Evolutionary conservation across 2,329 filamentous ascomycete species (phyloP), one percentile per base, ranked within the genome.

Genomic region (Phialophora macrospora): DNA sequence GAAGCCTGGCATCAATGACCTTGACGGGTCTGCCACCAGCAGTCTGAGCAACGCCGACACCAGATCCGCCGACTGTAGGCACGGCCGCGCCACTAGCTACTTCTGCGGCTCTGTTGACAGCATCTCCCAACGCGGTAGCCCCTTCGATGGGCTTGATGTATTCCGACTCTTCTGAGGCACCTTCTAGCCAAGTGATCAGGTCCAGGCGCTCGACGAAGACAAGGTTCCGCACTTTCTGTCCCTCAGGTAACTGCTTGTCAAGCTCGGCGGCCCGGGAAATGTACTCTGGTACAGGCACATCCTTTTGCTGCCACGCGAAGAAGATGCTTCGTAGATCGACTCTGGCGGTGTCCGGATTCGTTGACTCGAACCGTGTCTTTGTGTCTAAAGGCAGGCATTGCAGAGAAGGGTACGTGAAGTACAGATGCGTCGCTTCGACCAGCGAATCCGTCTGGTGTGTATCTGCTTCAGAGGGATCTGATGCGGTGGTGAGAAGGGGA

Each of bases 221-320:
- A 70, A 98, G 81, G 76, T 95, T 96, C 79, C 93, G 90, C 26
- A 97, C 91, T 71, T 87, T 87, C 63, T 88, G 88, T 1, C 78
- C 80, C 55, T 77, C 72, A 52, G 77, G 77, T 28, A 97, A 83
- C 74, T 92, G 88, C 58, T 91, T 88, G 76, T 96, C 96, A 63
- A 98, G 84, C 71, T 88, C 84, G 73, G 90, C 88, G 14, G 92
- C 91, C 0, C 90, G 89, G 28, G 90, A 87, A 78, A 97, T 95
- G 84, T 98, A 98, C 73, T 96, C 92, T 11, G 91, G 90, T 71
- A 96, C 93, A 62, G 90, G 88, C 62, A 90, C 88, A 80, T 98
- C 94, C 77, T 93, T 92, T 80, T 97, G 96, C 74, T 91, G 84
- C 92, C 93, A 99, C 63, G 93, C 93, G 76, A 98, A 97, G 82